These are phyloP conservation scores for Lepidium africanum DNA, from an alignment of 345 rosid genomes.

Conservation along the genomic window DNA sequence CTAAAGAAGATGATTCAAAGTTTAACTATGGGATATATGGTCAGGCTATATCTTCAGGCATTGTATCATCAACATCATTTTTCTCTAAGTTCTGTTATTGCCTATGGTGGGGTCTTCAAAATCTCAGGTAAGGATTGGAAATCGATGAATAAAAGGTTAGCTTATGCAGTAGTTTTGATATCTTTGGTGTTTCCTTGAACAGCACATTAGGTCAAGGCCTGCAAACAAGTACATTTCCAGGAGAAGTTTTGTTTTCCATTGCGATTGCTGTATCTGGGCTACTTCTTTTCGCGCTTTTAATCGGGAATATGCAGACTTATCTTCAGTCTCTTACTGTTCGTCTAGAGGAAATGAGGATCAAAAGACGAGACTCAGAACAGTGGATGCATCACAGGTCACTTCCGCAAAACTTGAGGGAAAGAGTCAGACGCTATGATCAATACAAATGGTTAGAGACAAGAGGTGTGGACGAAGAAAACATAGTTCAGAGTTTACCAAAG, in stretches of 20 bases:
- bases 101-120: constrained; percentile 94
- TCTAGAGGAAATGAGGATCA: constrained; percentile 90
- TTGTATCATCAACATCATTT: constrained; percentile 41
- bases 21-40: constrained; percentile 72
- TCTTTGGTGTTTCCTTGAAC: constrained; percentile 4
- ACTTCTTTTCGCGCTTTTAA: constrained; percentile 72
- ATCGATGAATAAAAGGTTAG: neutral
- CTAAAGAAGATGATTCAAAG: constrained; percentile 23
- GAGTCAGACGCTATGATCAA: constrained; percentile 45
- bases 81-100: constrained; percentile 65
- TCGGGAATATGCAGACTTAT: constrained; percentile 93
- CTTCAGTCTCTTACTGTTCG: constrained; percentile 74
- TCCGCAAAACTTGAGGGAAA: constrained; percentile 40
- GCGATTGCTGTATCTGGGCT: constrained; percentile 66
- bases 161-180: neutral
- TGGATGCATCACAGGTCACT: constrained; percentile 96
- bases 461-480: constrained; percentile 41
- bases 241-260: constrained; percentile 77
- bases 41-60: constrained; percentile 61
- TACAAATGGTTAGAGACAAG: constrained; percentile 46
- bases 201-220: constrained; percentile 91
- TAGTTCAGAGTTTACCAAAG: constrained; percentile 70
- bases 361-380: constrained; percentile 88
- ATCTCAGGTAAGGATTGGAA: constrained; percentile 46
- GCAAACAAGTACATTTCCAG: constrained; percentile 62